A percentile compares a stretch with the other conserved stretches of the same genome.
These are phyloP conservation scores for Tetrastigma voinierianum DNA, from an alignment of 164 flowering plant species.

Conservation along the genomic window DNA sequence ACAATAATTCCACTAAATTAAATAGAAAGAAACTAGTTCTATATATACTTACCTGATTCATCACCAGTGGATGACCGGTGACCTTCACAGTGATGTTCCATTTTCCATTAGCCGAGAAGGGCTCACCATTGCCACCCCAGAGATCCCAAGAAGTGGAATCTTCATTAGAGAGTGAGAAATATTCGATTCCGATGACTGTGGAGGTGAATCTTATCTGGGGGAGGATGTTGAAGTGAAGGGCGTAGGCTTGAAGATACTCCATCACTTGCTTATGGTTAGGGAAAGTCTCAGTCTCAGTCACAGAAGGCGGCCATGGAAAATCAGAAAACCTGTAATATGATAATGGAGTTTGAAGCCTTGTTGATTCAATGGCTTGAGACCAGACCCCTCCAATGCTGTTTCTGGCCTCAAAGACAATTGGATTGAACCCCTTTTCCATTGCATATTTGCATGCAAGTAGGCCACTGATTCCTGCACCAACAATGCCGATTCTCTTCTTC, in stretches of 20 bases:
- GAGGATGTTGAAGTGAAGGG: conserved; percentile 24
- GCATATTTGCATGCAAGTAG: conserved; percentile 29
- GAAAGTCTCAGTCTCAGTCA: conserved; percentile 22
- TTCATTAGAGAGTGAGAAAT: neutral
- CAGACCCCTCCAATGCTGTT: conserved; percentile 30
- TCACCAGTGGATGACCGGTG: neutral
- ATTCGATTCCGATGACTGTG: conserved; percentile 20
- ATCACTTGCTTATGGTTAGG: conserved; percentile 29
- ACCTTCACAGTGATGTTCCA: conserved; percentile 26
- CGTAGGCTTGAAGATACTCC: conserved; percentile 31
- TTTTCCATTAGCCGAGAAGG: conserved; percentile 21
- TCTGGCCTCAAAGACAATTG: conserved; percentile 26
- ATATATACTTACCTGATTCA: neutral
- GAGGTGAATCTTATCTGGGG: conserved; percentile 22
- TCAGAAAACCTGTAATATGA: conserved; percentile 30
- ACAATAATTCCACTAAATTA: no score
- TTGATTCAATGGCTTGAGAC: conserved; percentile 26
- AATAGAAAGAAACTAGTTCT: no score
- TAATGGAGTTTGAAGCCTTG: conserved; percentile 36
- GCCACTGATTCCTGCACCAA: conserved; percentile 36
- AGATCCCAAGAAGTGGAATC: conserved; percentile 12
- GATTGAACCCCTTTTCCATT: conserved; percentile 23
- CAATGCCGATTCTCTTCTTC: conserved; percentile 19
- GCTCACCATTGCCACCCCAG: conserved; percentile 29
- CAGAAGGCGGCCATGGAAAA: conserved; percentile 31